Base-by-base conservation (phyloP, 1,284 basidiomycete species). In the Tylopilus sp. region DNA sequence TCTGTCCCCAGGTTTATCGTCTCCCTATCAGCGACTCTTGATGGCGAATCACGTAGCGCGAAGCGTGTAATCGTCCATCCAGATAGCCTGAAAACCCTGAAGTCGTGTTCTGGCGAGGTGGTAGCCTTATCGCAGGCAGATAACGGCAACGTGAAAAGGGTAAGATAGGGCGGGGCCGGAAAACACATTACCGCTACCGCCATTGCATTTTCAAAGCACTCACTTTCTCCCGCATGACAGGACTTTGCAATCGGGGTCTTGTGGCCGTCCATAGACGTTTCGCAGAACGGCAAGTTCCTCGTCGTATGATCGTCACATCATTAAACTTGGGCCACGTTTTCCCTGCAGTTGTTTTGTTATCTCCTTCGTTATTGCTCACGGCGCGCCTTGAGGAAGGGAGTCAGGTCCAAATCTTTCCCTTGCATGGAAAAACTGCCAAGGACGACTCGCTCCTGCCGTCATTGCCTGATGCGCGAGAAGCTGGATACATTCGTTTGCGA, bases 81-180 rank as follows among this genome's bases (percentile, higher is more conserved):
- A 41, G 86, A 89, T 46, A 61, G 76, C 38, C 66, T 92, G 41
- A 88, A 84, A 60, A 63, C 72, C 25, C 65, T 75, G 28, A 88
- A 81, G 67, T 60, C 87, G 9, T 78, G 73, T 46, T 84, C 88
- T 26, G 87, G 87, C 13, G 88, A 92, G 64, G 72, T 84, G 13
- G 65, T 91, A 43, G 79, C 78, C 44, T 60, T 92, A 59, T 70
- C 71, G 33, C 70, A 66, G 31, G 66, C 54, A 43, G 71, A 73
- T 62, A 66, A 60, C 53, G 55, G 56, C 46, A 60, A 28, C 30
- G 55, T 57, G 41, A 63, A 62, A 55, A 74, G 69, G 70, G 75
- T 74, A 57, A 56, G 62, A 51, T 42, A 48, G 6, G 16, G 43
- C 52, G 40, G 51, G 46, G 51, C 51, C 51, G 36, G 44, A 36